phyloP scores from a whole-genome alignment of 176 grass and related monocot species.

The Dendrocalamus sinicus region DNA sequence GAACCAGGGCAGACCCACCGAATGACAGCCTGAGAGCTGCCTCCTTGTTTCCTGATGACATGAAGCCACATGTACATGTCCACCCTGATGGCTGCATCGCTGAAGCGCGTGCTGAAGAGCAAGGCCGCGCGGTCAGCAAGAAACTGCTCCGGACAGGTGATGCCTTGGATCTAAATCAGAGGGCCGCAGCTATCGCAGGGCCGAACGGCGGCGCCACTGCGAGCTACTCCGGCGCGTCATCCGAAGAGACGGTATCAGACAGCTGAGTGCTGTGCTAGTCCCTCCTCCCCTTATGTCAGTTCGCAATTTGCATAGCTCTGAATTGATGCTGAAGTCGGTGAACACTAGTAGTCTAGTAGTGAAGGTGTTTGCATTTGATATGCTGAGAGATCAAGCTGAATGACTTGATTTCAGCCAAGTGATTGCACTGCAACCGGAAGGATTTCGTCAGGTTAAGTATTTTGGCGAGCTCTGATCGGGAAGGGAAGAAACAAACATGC shows the following conservation, averaged over 20 bases:
- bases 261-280: constrained; percentile 31
- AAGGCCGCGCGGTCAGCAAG: constrained; percentile 37
- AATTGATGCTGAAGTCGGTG: neutral
- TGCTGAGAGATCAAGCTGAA: neutral
- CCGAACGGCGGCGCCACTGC: constrained; percentile 34
- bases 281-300: neutral
- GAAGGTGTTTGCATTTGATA: neutral
- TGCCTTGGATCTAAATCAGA: constrained; percentile 51
- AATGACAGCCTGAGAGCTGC: constrained; percentile 23
- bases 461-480: neutral
- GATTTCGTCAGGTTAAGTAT: neutral
- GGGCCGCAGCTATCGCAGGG: constrained; percentile 22
- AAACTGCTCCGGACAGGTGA: constrained; percentile 43
- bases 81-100: constrained; percentile 32
- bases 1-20: constrained; percentile 10
- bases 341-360: neutral
- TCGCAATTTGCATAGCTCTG: neutral
- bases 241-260: constrained; percentile 77
- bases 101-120: constrained; percentile 50
- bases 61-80: constrained; percentile 30
- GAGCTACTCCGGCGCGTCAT: constrained; percentile 57
- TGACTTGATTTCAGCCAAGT: neutral
- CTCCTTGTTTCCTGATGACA: constrained; percentile 25
- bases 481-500: neutral
- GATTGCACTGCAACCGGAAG: neutral